Conservation (phyloP, 139 green algal species). For the Deuterostichococcus epilithicus region DNA sequence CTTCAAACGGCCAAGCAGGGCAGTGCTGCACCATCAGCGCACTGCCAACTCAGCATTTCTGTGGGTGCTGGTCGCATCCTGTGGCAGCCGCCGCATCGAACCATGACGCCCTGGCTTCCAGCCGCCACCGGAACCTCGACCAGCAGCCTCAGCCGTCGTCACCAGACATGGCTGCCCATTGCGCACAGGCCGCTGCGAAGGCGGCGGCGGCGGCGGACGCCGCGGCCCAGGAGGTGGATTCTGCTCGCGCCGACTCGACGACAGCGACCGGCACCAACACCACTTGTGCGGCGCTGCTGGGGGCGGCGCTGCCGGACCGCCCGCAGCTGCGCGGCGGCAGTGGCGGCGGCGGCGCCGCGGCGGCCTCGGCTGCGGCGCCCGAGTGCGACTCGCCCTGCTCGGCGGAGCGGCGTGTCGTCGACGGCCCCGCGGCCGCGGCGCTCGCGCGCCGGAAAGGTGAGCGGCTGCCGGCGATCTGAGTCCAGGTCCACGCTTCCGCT, state of each 20-base stretch:
- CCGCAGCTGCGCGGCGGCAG: no score
- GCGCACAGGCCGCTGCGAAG: conserved; percentile 5
- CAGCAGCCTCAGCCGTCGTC: not conserved
- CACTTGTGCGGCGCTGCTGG: not conserved
- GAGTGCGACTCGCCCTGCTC: not conserved
- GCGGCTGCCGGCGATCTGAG: no score
- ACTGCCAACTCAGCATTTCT: not conserved
- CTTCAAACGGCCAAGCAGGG: not conserved
- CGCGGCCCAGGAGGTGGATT: not conserved
- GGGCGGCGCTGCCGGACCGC: no score
- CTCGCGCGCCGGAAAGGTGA: not conserved
- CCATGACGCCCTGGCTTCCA: not conserved
- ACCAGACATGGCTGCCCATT: not conserved
- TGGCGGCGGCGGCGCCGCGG: no score
- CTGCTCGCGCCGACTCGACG: not conserved
- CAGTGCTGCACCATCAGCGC: not conserved
- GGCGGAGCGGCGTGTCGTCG: no score
- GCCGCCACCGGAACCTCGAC: not conserved
- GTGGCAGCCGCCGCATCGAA: not conserved
- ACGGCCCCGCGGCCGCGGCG: not conserved
- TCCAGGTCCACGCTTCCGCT: no score
- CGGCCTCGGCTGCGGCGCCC: no score
- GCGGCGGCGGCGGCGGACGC: conserved; percentile 3
- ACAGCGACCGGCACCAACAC: not conserved
- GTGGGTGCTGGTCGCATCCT: not conserved